Evolutionary conservation across 2,329 filamentous ascomycete genomes (phyloP).

Genomic region (Claviceps arundinis): DNA sequence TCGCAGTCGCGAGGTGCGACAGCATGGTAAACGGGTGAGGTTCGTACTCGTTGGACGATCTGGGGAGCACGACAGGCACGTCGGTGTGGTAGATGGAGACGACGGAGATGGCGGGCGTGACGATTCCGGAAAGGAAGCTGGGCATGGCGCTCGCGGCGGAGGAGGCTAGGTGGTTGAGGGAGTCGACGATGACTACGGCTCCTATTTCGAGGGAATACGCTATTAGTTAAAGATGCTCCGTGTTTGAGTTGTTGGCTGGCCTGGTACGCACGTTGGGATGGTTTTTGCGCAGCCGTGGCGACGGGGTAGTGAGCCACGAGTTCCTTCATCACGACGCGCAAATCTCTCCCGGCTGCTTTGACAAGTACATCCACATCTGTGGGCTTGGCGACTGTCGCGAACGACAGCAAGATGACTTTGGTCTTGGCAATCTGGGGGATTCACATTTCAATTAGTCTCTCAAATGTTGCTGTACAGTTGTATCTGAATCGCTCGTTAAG

Average conservation of each 20-base stretch:
- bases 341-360: slow-evolving; percentile 44
- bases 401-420: slow-evolving; percentile 64
- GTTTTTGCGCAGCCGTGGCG: slow-evolving; percentile 23
- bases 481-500: no score
- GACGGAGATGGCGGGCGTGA: slow-evolving; percentile 55
- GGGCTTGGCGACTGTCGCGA: slow-evolving; percentile 56
- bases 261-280: slow-evolving; percentile 28
- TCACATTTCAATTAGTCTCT: neutral
- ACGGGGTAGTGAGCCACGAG: slow-evolving; percentile 38
- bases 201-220: slow-evolving; percentile 29
- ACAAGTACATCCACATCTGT: slow-evolving; percentile 55
- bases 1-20: slow-evolving; percentile 75
- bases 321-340: slow-evolving; percentile 44
- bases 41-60: slow-evolving; percentile 37
- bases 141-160: slow-evolving; percentile 43
- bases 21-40: slow-evolving; percentile 61
- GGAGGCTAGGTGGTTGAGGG: slow-evolving; percentile 53
- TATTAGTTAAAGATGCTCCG: neutral
- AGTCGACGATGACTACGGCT: slow-evolving; percentile 67
- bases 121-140: slow-evolving; percentile 55
- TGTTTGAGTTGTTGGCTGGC: neutral
- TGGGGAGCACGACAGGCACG: slow-evolving; percentile 43
- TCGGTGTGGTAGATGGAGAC: slow-evolving; percentile 75
- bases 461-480: no score
- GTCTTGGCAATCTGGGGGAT: slow-evolving; percentile 40